These are phyloP conservation scores for Cladophialophora psammophila DNA, from an alignment of 2,329 filamentous ascomycete genomes.

Conservation along the genomic window DNA sequence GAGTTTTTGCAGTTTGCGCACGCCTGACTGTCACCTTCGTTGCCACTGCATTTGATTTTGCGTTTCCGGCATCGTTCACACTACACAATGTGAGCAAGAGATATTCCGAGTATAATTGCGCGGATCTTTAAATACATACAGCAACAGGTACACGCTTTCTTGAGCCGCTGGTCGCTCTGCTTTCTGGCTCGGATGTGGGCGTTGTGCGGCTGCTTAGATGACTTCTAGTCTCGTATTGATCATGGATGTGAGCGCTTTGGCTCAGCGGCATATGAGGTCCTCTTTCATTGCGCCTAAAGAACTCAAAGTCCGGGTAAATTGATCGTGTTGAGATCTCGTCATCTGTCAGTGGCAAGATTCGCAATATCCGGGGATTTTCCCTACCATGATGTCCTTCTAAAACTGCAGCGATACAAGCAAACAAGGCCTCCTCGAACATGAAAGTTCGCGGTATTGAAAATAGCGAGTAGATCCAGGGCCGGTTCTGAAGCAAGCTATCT, in stretches of 20 bases:
- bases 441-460: slow-evolving; percentile 8
- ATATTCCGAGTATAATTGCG: not conserved
- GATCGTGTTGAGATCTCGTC: slow-evolving; percentile 35
- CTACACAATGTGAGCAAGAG: slow-evolving; percentile 55
- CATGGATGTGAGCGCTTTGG: slow-evolving; percentile 33
- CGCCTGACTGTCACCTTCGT: slow-evolving; percentile 75
- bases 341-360: slow-evolving; percentile 21
- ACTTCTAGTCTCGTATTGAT: slow-evolving; percentile 32
- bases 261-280: slow-evolving; percentile 37
- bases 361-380: not conserved
- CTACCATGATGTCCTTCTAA: slow-evolving; percentile 31
- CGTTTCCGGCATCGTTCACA: slow-evolving; percentile 88
- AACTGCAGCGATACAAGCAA: slow-evolving; percentile 10
- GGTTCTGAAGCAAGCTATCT: slow-evolving; percentile 14
- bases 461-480: slow-evolving; percentile 1
- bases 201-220: slow-evolving; percentile 37
- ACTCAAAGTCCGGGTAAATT: slow-evolving; percentile 37
- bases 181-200: slow-evolving; percentile 39
- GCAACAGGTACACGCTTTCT: slow-evolving; percentile 46
- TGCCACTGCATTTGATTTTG: slow-evolving; percentile 94
- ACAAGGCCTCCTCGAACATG: slow-evolving; percentile 1
- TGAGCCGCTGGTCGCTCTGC: slow-evolving; percentile 34
- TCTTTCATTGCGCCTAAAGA: slow-evolving; percentile 40
- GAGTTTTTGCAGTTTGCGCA: slow-evolving; percentile 84
- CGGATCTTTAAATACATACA: slow-evolving; percentile 36